Percentiles rank a stretch among this genome's conserved stretches.
Evolutionary conservation across 495 filamentous ascomycete species (phyloP).

Genomic region (Cryomyces antarcticus): DNA sequence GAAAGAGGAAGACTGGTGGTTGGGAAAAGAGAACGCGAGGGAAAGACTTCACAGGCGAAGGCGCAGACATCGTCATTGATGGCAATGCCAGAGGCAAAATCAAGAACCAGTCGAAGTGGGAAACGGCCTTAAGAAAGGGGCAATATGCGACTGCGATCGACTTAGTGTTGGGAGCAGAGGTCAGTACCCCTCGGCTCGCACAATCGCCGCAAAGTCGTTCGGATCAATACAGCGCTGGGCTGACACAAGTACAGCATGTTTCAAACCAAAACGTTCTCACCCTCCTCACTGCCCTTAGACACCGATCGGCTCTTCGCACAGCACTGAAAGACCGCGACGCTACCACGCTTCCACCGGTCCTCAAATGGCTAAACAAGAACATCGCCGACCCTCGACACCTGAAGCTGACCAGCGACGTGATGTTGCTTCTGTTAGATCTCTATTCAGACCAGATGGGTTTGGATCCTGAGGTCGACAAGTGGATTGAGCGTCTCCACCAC

Average conservation of each 20-base stretch:
- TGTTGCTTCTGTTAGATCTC: conserved; percentile 60
- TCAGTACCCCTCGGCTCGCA: conserved; percentile 1
- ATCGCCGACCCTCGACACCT: conserved; percentile 64
- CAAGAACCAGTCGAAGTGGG: conserved; percentile 56
- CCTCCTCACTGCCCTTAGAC: conserved; percentile 59
- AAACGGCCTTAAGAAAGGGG: conserved; percentile 56
- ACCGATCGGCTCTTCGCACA: conserved; percentile 69
- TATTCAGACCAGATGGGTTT: conserved; percentile 66
- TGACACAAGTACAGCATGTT: not conserved
- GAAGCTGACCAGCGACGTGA: conserved; percentile 55
- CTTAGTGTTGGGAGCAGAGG: conserved; percentile 36
- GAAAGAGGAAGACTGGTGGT: conserved; percentile 44
- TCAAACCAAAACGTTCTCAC: conserved; percentile 32
- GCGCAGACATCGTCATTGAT: conserved; percentile 69
- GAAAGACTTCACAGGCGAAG: conserved; percentile 68
- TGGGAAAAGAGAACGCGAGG: conserved; percentile 51
- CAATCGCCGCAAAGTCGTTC: not conserved
- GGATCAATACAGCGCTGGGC: not conserved
- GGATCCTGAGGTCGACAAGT: conserved; percentile 46
- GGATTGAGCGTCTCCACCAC: conserved; percentile 40
- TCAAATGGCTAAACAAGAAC: conserved; percentile 63
- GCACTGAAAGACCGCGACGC: conserved; percentile 74
- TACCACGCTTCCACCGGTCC: conserved; percentile 53
- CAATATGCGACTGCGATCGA: conserved; percentile 63
- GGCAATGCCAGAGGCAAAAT: conserved; percentile 35